Base-by-base conservation (phyloP, 306 rosid species). In the Cicer arietinum region DNA sequence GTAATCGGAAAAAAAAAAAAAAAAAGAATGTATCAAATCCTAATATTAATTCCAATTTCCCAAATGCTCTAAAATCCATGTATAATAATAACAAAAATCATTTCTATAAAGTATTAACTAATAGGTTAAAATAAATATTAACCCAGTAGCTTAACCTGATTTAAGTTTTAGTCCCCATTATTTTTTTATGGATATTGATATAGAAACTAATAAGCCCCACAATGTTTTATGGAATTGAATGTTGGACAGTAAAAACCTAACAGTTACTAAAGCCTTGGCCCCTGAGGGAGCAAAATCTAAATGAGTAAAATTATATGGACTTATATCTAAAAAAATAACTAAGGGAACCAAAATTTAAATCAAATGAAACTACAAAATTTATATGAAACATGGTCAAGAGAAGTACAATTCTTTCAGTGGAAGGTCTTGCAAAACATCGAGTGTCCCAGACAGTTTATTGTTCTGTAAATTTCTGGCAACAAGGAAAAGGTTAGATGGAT, bases 381-480 rank as follows among this genome's bases (percentile, higher is more conserved):
- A 75, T 65, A 59, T 44, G 77, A 77, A 69, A 68, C 69, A 77
- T 47, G 73, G 81, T 68, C 18, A 63, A 83, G 89, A 88, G 77
- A 78, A 76, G 64, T 93, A 93, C 98, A 93, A 89, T 70, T 91
- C 86, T 79, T 16, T 74, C 50, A 93, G 80, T 51, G 96, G 91
- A 80, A 91, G 96, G 70, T 89, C 94, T 88, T 89, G 94, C 44
- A 93, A 74, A 65, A 85, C 90, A 57, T 85, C 88, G 10, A 93
- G 92, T 74, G 88, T 80, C 76, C 98, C 98, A 45, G 94, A 87
- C 40, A 93, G 86, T 48, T 80, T 89, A 83, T 93, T 93, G 79
- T 83, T 84, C 91, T 93, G 92, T 83, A 93, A 86, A 76, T 79
- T 84, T 77, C 98, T 93, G 94, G 68, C 71, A 89, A 78, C 22